Percentiles rank a stretch among this genome's conserved stretches.
These are phyloP conservation scores for Trametes cubensis DNA, from an alignment of 768 basidiomycete species.

Conservation along the genomic window DNA sequence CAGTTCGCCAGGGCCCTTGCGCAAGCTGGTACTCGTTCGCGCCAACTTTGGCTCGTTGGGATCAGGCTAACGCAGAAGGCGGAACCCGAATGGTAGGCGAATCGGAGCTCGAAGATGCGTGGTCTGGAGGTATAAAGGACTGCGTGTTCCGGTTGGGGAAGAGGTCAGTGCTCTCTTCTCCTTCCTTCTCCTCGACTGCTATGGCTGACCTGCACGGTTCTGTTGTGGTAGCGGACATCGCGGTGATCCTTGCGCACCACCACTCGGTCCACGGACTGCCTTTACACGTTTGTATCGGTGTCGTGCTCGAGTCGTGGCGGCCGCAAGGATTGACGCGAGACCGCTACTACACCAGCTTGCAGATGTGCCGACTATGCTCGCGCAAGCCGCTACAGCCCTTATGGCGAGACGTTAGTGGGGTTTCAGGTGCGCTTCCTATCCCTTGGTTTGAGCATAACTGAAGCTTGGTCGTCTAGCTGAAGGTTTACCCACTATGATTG, in stretches of 20 bases:
- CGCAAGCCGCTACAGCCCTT: neutral
- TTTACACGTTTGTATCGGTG: constrained; percentile 10
- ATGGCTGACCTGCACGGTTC: constrained; percentile 6
- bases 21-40: neutral
- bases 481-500: no score
- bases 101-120: constrained; percentile 7
- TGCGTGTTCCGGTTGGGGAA: neutral
- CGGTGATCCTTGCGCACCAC: constrained; percentile 16
- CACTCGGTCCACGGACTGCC: constrained; percentile 12
- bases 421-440: no score
- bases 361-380: neutral
- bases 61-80: neutral
- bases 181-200: neutral
- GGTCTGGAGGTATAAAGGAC: neutral
- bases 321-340: constrained; percentile 23
- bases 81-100: neutral
- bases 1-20: neutral
- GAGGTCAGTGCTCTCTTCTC: neutral
- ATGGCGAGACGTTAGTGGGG: no score
- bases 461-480: no score
- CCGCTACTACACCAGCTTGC: constrained; percentile 8
- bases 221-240: constrained; percentile 9
- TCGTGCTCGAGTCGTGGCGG: constrained; percentile 22
- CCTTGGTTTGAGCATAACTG: no score
- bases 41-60: neutral